Base-by-base conservation (phyloP, 768 basidiomycete species). In the Candolleomyces eurysporus region DNA sequence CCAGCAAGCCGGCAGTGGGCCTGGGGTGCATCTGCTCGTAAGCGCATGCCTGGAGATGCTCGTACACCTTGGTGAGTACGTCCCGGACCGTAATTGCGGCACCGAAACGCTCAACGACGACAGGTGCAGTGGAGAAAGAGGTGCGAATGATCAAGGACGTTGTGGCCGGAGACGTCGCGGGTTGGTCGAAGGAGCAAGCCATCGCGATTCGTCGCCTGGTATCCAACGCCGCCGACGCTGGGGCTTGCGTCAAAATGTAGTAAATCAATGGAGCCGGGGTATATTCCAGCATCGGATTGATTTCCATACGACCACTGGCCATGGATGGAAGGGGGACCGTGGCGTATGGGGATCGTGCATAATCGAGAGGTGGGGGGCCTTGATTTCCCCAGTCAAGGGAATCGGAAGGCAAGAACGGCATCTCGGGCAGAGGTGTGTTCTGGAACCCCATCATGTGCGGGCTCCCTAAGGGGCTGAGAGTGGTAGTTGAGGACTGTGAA, bases 261-360 rank as follows among this genome's bases (percentile, higher is more conserved):
- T 45, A 16, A 17, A 63, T 59, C 61, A 58, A 52, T 1, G 61
- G 51, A 5, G 22, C 22, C 11, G 57, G 61, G 17, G 30, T 17
- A 43, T 43, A 31, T 39, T 63, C 61, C 49, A 63, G 43, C 22
- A 63, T 26, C 4, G 57, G 42, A 57, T 59, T 63, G 48, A 63
- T 22, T 22, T 39, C 48, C 16, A 58, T 31, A 39, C 36, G 54
- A 32, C 56, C 58, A 39, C 40, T 45, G 52, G 22, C 9, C 17
- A 63, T 40, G 13, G 57, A 13, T 11, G 61, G 61, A 19, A 63
- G 58, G 3, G 58, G 61, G 19, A 63, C 51, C 5, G 36, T 22
- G 32, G 46, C 49, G 36, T 58, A 36, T 22, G 45, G 57, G 26
- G 43, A 46, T 11, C 5, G 17, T 26, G 21, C 13, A 21, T 42